A percentile compares a stretch with the other conserved stretches of the same genome.
Evolutionary conservation across 2,329 filamentous ascomycete genomes (phyloP).

Genomic region (Arthrobotrys pseudoclavata): DNA sequence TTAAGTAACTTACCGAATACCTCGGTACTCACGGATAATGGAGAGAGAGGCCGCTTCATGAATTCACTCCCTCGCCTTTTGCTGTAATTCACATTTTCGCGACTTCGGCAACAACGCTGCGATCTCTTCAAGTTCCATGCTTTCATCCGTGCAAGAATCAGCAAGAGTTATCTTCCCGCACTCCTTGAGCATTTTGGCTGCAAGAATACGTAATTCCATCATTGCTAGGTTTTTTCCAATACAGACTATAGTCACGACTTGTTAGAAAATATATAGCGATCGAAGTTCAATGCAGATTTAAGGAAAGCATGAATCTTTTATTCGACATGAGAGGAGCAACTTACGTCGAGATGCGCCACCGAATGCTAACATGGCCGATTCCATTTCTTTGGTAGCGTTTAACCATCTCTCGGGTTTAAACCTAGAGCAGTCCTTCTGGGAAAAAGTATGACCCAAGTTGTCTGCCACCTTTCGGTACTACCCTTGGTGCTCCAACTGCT

Average conservation of each 20-base stretch:
- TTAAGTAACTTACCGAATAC: too few relatives aligned
- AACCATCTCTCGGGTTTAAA: conserved; percentile 41
- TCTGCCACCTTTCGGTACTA: conserved; percentile 29
- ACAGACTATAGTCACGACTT: too few relatives aligned
- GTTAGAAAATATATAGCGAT: too few relatives aligned
- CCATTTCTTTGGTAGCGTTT: conserved; percentile 29
- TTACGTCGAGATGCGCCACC: conserved; percentile 10
- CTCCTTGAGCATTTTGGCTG: not conserved
- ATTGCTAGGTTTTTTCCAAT: too few relatives aligned
- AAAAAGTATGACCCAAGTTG: conserved; percentile 34
- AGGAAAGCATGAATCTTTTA: too few relatives aligned
- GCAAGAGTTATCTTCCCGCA: not conserved
- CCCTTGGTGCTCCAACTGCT: conserved; percentile 30
- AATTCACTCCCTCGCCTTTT: not conserved
- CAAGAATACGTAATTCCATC: too few relatives aligned
- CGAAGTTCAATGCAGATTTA: too few relatives aligned
- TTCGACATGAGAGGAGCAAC: too few relatives aligned
- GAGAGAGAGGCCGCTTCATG: not conserved
- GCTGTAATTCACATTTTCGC: conserved; percentile 26
- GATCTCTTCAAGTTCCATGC: conserved; percentile 11
- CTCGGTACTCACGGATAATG: too few relatives aligned
- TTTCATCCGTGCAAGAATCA: not conserved
- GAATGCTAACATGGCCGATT: conserved; percentile 1
- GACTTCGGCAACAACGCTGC: not conserved
- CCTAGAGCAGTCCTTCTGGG: conserved; percentile 3